Base-by-base conservation (phyloP, 768 basidiomycete genomes). In the Mycena vitilis region DNA sequence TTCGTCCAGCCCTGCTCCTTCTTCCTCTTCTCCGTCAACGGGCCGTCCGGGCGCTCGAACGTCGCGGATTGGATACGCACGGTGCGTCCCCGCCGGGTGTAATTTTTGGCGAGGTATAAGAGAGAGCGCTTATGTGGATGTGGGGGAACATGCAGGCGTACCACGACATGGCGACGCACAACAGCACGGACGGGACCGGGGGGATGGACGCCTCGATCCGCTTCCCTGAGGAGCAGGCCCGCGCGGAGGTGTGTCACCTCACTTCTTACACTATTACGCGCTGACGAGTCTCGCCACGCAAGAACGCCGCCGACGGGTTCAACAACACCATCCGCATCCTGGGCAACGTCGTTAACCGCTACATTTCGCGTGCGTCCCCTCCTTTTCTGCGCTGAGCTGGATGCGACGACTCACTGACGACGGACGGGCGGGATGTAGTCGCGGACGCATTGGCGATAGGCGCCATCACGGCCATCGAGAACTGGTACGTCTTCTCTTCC, bases 101-200 rank as follows among this genome's bases (percentile, higher is more conserved):
- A n/a, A n/a, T n/a, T n/a, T n/a, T n/a, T n/a, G n/a, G n/a, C n/a
- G n/a, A n/a, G n/a, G n/a, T n/a, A n/a, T n/a, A n/a, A n/a, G n/a
- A n/a, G n/a, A n/a, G n/a, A n/a, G n/a, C n/a, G n/a, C n/a, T n/a
- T n/a, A n/a, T n/a, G n/a, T n/a, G n/a, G n/a, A n/a, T n/a, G n/a
- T n/a, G n/a, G n/a, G n/a, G n/a, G n/a, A n/a, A n/a, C n/a, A n/a
- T n/a, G n/a, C n/a, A n/a, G n/a, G 51, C 51, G 51, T 52, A 52
- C 51, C 51, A 52, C 30, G 51, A 52, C 34, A 52, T 52, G 51
- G 53, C 53, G 34, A 54, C 53, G 16, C 36, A 54, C 36, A 36
- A 54, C 30, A 36, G 7, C 34, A 10, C 36, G 15, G 53, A 54
- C 18, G 51, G 51, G 9, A 52, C 51, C 3, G 51, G 51, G 3